Evolutionary conservation across 148 eudicot species (phyloP).

Genomic region (Dysphania ambrosioides): DNA sequence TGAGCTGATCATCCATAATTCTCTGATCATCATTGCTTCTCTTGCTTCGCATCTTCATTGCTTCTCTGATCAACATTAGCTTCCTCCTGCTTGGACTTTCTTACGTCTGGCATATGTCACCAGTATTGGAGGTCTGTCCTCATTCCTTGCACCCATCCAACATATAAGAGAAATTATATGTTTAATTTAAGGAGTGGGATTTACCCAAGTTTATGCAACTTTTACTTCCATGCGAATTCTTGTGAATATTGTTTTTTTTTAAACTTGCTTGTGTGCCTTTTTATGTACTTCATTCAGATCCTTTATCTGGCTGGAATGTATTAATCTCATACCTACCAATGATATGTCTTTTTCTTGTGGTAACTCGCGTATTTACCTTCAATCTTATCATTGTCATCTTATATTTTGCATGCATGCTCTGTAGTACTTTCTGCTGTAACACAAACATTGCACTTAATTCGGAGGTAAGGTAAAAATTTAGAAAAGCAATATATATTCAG

Average conservation of each 20-base stretch:
- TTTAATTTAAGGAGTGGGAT: no score
- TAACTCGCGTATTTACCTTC: background rate
- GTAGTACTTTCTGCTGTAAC: background rate
- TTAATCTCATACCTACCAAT: background rate
- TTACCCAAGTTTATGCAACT: background rate
- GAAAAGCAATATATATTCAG: background rate
- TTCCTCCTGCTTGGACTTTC: no score
- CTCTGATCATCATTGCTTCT: no score
- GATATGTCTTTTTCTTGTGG: background rate
- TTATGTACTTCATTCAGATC: background rate
- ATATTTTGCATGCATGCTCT: background rate
- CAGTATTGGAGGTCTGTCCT: no score
- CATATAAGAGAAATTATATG: background rate
- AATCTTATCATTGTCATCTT: background rate
- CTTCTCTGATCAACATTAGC: no score
- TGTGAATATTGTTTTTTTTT: no score
- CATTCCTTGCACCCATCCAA: no score
- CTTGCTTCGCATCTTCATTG: no score
- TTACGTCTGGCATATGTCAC: no score
- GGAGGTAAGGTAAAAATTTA: background rate
- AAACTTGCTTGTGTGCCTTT: background rate
- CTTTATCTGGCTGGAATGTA: background rate
- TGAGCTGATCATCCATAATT: no score
- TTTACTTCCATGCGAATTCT: background rate
- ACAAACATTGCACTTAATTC: background rate